Evolutionary conservation across 495 filamentous ascomycete species (phyloP).

Genomic region (Tuber indicum): DNA sequence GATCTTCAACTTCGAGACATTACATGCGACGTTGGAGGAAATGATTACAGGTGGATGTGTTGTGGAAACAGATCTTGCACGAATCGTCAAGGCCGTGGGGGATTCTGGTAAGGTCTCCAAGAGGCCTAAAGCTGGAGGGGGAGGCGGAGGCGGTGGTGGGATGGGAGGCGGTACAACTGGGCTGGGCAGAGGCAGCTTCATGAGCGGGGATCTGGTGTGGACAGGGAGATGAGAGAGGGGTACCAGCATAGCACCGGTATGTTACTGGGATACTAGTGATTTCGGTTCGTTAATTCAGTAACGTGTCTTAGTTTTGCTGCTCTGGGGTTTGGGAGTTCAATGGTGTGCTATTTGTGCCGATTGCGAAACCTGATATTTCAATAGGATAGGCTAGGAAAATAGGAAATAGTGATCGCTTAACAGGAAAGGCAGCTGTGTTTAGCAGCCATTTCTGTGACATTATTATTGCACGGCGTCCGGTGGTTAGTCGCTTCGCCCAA

Average conservation of each 20-base stretch:
- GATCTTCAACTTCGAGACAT: conserved; percentile 97
- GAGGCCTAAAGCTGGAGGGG: conserved; percentile 53
- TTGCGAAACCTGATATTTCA: conserved; percentile 6
- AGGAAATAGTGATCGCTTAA: neutral
- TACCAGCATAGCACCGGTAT: neutral
- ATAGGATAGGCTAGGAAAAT: neutral
- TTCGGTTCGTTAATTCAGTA: neutral
- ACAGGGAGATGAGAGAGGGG: conserved; percentile 47
- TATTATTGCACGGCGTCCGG: neutral
- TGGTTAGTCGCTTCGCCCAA: neutral
- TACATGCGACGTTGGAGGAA: conserved; percentile 84
- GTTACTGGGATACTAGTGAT: neutral
- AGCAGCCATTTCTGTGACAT: neutral
- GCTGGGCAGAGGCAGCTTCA: conserved; percentile 43
- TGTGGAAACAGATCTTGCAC: conserved; percentile 82
- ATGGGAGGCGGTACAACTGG: conserved; percentile 20
- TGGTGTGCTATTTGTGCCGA: neutral
- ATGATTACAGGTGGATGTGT: conserved; percentile 97
- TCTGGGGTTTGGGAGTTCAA: neutral
- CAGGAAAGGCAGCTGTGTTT: neutral
- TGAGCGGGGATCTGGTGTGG: conserved; percentile 57
- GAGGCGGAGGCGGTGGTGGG: conserved; percentile 37
- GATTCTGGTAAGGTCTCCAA: conserved; percentile 71
- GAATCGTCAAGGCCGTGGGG: conserved; percentile 77
- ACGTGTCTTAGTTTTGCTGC: neutral